Evolutionary conservation across 352 stramenopile genomes (phyloP), one percentile per base, ranked within the genome.

Genomic region (Phytophthora pisi): DNA sequence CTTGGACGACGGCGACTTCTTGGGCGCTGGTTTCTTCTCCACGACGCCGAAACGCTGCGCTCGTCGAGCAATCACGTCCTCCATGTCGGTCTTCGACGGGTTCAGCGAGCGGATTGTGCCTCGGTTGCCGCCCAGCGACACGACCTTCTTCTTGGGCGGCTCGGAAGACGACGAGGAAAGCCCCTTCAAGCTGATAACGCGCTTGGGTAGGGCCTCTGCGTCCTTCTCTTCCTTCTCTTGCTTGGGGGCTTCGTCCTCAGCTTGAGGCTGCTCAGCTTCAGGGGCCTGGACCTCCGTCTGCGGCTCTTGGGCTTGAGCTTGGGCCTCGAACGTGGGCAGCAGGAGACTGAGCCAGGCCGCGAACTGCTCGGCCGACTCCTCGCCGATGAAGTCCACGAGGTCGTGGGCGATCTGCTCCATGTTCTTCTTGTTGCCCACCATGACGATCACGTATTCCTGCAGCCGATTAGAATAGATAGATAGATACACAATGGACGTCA

Each of bases 401-500:
- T 93, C 87, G 66, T 87, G 71, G 11, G 81, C 77, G 70, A 95
- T 93, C 74, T 93, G 85, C 61, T 74, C 78, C 85, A 95, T 92
- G 53, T 79, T 89, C 71, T 93, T 93, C 78, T 92, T 91, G 78
- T 93, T 95, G 74, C 80, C 75, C 61, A 95, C 86, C 87, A 95
- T 92, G 28, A 92, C 82, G 61, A 91, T 81, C 51, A 95, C 84
- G 68, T 92, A 95, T 77, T 95, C 85, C 86, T 93, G 70, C 61
- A 59, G 67, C 51, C 31, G 54, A 20, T 20, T 20, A 20, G 20
- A 20, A 60, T 59, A 61, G 6, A 77, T 62, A 79, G 26, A 60
- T 59, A 59, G 6, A 77, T 62, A 79, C 57, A 82, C 54, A 80
- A 64, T 61, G 70, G 55, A 74, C 68, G 58, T 65, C 54, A 67